These are phyloP conservation scores for Exophiala xenobiotica DNA, from an alignment of 2,329 filamentous ascomycete genomes.

Conservation along the genomic window DNA sequence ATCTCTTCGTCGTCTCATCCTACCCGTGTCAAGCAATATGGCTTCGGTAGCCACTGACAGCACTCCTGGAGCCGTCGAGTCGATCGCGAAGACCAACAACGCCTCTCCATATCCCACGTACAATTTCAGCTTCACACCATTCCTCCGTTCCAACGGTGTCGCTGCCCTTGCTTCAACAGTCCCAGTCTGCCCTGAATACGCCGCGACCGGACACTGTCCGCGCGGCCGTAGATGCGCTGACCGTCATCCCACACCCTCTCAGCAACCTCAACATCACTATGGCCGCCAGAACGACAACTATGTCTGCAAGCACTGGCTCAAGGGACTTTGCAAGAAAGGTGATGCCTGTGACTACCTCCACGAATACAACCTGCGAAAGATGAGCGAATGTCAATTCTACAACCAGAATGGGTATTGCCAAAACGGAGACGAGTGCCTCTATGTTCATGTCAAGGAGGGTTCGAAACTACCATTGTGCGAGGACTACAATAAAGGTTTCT, in stretches of 20 bases:
- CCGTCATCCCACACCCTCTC: slow-evolving; percentile 63
- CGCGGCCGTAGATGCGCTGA: slow-evolving; percentile 81
- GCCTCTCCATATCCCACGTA: slow-evolving; percentile 49
- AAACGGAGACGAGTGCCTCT: slow-evolving; percentile 94
- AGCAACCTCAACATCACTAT: slow-evolving; percentile 38
- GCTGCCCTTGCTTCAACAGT: slow-evolving; percentile 78
- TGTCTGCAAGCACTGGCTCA: slow-evolving; percentile 98
- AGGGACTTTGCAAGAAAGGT: slow-evolving; percentile 96
- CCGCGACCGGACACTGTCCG: slow-evolving; percentile 75
- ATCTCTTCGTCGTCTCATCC: not conserved
- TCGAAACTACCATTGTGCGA: slow-evolving; percentile 77
- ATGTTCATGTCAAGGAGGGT: slow-evolving; percentile 83
- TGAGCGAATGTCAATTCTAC: slow-evolving; percentile 98
- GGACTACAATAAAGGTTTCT: slow-evolving; percentile 94
- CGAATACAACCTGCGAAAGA: slow-evolving; percentile 96
- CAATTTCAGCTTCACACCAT: slow-evolving; percentile 81
- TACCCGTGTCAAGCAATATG: slow-evolving; percentile 4
- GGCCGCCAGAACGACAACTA: slow-evolving; percentile 50
- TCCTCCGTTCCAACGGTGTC: slow-evolving; percentile 78
- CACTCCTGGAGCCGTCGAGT: slow-evolving; percentile 5
- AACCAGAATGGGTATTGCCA: slow-evolving; percentile 90
- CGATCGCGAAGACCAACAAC: slow-evolving; percentile 27
- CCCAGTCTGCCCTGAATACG: slow-evolving; percentile 81
- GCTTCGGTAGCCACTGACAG: slow-evolving; percentile 17
- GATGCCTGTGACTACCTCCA: slow-evolving; percentile 96